A percentile compares a stretch with the other conserved stretches of the same genome.
These are phyloP conservation scores for Cytospora schulzeri DNA, from an alignment of 2,329 filamentous ascomycete species.

Conservation along the genomic window DNA sequence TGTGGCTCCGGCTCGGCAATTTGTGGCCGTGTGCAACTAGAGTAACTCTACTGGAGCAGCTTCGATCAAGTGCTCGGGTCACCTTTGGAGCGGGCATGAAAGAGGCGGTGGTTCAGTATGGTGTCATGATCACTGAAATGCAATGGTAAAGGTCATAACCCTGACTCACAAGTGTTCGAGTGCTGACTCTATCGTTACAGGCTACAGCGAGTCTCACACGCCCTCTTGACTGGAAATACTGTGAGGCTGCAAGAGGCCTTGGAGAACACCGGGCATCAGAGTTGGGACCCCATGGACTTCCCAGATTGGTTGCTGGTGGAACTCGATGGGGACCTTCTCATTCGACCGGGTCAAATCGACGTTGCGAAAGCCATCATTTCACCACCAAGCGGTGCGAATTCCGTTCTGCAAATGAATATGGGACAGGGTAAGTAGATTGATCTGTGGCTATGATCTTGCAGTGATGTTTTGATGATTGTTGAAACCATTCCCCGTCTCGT, in stretches of 20 bases:
- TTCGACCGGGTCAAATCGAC: constrained; percentile 62
- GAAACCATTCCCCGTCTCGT: no score
- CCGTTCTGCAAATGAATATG: constrained; percentile 69
- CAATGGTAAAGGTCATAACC: constrained; percentile 40
- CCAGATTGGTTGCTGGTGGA: constrained; percentile 69
- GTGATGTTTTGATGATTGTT: background rate
- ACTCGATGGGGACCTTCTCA: constrained; percentile 64
- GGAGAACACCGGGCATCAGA: constrained; percentile 51
- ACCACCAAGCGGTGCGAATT: constrained; percentile 54
- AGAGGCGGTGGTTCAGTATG: constrained; percentile 46
- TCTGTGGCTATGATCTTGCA: no score
- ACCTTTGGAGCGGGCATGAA: constrained; percentile 42
- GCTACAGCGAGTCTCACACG: constrained; percentile 45
- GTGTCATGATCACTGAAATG: constrained; percentile 43
- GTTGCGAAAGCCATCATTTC: constrained; percentile 63
- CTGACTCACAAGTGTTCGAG: background rate
- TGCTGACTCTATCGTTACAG: background rate
- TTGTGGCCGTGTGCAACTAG: constrained; percentile 51
- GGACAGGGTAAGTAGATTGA: constrained; percentile 51
- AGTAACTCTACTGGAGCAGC: constrained; percentile 48
- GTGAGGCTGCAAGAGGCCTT: constrained; percentile 45
- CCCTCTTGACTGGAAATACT: constrained; percentile 31
- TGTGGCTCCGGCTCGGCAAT: constrained; percentile 45
- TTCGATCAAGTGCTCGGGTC: constrained; percentile 40
- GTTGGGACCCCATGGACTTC: constrained; percentile 56